These are phyloP conservation scores for Hypoxylon crocopeplum DNA, from an alignment of 495 filamentous ascomycete genomes.

Conservation along the genomic window DNA sequence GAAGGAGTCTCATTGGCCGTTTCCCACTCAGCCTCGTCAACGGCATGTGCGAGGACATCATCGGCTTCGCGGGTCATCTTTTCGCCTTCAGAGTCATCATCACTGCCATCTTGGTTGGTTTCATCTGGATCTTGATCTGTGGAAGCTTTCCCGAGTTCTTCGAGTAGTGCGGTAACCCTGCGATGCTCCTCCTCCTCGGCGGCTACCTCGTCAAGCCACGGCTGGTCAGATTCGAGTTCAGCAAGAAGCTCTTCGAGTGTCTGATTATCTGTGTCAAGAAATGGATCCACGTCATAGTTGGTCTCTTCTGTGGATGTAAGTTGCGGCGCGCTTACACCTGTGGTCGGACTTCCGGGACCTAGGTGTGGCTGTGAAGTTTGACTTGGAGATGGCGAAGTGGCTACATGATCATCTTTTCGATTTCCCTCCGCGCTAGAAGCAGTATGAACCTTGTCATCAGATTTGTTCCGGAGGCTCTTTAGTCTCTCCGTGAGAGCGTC, in stretches of 20 bases:
- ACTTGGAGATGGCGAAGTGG: constrained; percentile 4
- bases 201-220: constrained; percentile 33
- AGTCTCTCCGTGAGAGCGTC: constrained; percentile 52
- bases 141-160: constrained; percentile 29
- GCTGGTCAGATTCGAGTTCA: constrained; percentile 40
- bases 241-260: constrained; percentile 47
- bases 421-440: background rate
- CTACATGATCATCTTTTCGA: background rate
- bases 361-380: constrained; percentile 12
- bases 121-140: constrained; percentile 1
- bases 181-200: constrained; percentile 40
- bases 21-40: constrained; percentile 47
- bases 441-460: constrained; percentile 14
- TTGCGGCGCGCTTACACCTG: constrained; percentile 12
- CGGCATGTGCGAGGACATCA: constrained; percentile 42
- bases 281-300: constrained; percentile 25
- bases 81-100: constrained; percentile 52
- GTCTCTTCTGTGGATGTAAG: constrained; percentile 3
- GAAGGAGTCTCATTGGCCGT: constrained; percentile 20
- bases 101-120: constrained; percentile 23
- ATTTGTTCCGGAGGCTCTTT: constrained; percentile 48
- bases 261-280: constrained; percentile 42
- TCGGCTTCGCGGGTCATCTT: constrained; percentile 45
- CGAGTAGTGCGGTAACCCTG: constrained; percentile 36
- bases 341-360: background rate